Evolutionary conservation across 495 filamentous ascomycete species (phyloP).

Genomic region (Trichocladium antarcticum): DNA sequence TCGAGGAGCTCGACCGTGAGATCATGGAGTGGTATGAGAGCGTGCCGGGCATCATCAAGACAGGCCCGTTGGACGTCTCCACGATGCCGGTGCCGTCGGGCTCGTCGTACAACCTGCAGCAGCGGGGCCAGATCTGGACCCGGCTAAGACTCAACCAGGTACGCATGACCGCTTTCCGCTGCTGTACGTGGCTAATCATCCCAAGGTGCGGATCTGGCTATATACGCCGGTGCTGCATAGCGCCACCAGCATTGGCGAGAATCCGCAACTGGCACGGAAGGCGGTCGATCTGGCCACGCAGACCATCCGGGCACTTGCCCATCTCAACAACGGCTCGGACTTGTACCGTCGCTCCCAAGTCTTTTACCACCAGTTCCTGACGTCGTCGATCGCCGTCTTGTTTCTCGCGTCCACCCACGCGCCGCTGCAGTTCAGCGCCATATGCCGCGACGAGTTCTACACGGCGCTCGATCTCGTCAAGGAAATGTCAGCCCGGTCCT

Average conservation of each 20-base stretch:
- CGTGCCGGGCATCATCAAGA: conserved; percentile 31
- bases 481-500: conserved; percentile 66
- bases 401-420: conserved; percentile 78
- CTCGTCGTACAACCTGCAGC: conserved; percentile 33
- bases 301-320: conserved; percentile 61
- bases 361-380: conserved; percentile 79
- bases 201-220: conserved; percentile 60
- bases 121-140: conserved; percentile 49
- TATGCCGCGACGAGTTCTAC: conserved; percentile 76
- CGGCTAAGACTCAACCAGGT: conserved; percentile 62
- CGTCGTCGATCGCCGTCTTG: conserved; percentile 66
- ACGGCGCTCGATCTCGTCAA: conserved; percentile 74
- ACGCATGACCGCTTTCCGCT: too few species aligned
- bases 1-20: conserved; percentile 65
- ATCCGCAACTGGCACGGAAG: conserved; percentile 54
- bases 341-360: conserved; percentile 72
- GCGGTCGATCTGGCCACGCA: conserved; percentile 72
- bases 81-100: conserved; percentile 16
- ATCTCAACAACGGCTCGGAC: conserved; percentile 66
- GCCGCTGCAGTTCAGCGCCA: conserved; percentile 59
- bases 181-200: too few species aligned
- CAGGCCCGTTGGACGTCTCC: conserved; percentile 11
- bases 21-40: conserved; percentile 63
- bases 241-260: conserved; percentile 60
- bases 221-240: conserved; percentile 74